phyloP scores from a whole-genome alignment of 441 rosid genomes.

The Brassica balearica region DNA sequence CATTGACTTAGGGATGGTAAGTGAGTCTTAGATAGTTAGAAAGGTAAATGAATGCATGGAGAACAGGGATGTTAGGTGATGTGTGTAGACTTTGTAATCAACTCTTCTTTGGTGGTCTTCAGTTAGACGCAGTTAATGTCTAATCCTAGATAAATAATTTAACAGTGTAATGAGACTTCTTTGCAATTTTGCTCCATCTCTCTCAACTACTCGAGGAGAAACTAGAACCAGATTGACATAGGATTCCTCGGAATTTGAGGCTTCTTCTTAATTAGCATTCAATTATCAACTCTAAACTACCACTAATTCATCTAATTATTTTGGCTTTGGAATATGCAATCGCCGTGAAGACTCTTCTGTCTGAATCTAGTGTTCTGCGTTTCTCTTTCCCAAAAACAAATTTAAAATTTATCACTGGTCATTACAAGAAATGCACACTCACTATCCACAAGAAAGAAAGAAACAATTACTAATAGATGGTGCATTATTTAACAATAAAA shows the following conservation, averaged over 20 bases:
- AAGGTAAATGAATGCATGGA: slow-evolving; percentile 14
- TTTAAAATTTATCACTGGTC: neutral
- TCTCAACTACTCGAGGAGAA: slow-evolving; percentile 2
- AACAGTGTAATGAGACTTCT: slow-evolving; percentile 18
- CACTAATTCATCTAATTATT: neutral
- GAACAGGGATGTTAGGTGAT: slow-evolving; percentile 36
- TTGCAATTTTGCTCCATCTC: neutral
- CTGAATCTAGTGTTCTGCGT: slow-evolving; percentile 8
- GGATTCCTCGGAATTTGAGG: slow-evolving; percentile 6
- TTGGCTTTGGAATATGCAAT: slow-evolving; percentile 31
- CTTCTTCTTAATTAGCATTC: slow-evolving; percentile 19
- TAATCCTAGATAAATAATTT: slow-evolving; percentile 14
- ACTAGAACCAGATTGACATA: slow-evolving; percentile 25
- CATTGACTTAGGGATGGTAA: neutral
- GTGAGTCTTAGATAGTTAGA: slow-evolving; percentile 6
- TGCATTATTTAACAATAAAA: neutral
- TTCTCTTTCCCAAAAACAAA: neutral
- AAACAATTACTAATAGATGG: neutral
- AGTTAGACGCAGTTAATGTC: slow-evolving; percentile 36
- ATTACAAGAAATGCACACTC: neutral
- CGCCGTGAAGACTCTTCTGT: slow-evolving; percentile 24
- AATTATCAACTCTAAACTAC: neutral
- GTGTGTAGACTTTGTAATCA: slow-evolving; percentile 16
- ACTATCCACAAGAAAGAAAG: neutral
- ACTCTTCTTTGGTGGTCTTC: slow-evolving; percentile 29